These are phyloP conservation scores for Diplocarpon mali DNA, from an alignment of 2,329 filamentous ascomycete genomes.

Conservation along the genomic window DNA sequence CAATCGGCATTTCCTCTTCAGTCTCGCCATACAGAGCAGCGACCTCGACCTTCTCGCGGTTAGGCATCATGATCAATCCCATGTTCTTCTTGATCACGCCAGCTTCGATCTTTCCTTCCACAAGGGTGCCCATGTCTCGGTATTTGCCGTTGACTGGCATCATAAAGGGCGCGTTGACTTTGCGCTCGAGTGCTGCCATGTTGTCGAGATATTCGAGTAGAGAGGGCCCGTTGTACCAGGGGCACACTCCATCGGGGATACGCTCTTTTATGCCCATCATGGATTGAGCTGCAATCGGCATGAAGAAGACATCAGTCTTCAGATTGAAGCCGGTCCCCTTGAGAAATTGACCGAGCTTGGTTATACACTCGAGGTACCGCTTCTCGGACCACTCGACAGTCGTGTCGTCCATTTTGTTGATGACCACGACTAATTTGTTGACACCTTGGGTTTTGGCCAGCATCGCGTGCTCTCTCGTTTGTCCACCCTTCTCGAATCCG, in stretches of 20 bases:
- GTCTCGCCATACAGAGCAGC: constrained; percentile 88
- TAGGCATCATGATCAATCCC: constrained; percentile 89
- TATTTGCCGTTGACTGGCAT: constrained; percentile 97
- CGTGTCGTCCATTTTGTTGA: constrained; percentile 99
- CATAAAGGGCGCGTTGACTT: constrained; percentile 97
- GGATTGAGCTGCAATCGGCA: constrained; percentile 90
- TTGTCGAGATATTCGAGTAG: constrained; percentile 90
- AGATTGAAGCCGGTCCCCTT: constrained; percentile 90
- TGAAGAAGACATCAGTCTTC: constrained; percentile 87
- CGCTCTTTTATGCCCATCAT: constrained; percentile 81
- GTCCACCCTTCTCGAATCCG: constrained; percentile 91
- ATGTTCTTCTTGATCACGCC: constrained; percentile 87
- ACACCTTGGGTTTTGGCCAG: constrained; percentile 97
- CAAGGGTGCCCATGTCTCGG: constrained; percentile 91
- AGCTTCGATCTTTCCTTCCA: constrained; percentile 94
- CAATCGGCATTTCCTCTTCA: constrained; percentile 76
- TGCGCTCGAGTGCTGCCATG: constrained; percentile 88
- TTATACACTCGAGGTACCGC: constrained; percentile 84
- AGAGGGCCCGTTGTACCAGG: constrained; percentile 84
- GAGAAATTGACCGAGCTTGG: constrained; percentile 77
- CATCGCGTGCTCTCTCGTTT: constrained; percentile 95
- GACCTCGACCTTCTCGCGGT: constrained; percentile 69
- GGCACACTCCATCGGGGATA: constrained; percentile 61
- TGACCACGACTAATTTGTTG: constrained; percentile 86
- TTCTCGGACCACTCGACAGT: constrained; percentile 95